Evolutionary conservation across 2,329 filamentous ascomycete genomes (phyloP).

Genomic region (Pestalotiopsis sp.): DNA sequence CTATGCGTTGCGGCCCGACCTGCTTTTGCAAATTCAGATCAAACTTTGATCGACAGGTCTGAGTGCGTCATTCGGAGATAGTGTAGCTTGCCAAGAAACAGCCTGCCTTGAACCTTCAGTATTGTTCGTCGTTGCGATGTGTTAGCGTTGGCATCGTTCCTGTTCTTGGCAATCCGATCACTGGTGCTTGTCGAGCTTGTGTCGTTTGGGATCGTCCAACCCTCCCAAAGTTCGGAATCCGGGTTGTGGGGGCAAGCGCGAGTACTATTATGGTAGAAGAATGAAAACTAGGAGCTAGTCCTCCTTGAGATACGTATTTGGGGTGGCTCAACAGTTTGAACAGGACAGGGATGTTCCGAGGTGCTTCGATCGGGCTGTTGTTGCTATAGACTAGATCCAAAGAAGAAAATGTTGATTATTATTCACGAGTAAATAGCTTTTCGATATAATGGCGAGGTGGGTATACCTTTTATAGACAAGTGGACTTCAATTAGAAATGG

Average conservation of each 20-base stretch:
- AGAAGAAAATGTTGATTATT: not conserved
- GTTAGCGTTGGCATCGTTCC: not conserved
- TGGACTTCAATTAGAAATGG: not conserved
- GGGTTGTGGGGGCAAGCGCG: not conserved
- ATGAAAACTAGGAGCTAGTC: not conserved
- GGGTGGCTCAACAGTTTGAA: not conserved
- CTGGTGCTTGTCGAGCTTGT: not conserved
- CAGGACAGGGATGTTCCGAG: not conserved
- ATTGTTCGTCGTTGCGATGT: not conserved
- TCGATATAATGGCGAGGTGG: not conserved
- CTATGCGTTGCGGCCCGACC: not conserved
- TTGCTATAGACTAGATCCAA: not conserved
- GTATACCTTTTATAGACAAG: not conserved
- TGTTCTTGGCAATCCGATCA: not conserved
- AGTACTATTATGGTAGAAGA: not conserved
- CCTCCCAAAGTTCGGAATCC: not conserved
- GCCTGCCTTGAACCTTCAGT: not conserved
- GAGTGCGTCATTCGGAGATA: not conserved
- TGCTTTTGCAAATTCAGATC: not conserved
- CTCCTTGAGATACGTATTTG: not conserved
- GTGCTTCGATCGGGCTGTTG: not conserved
- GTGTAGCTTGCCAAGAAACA: not conserved
- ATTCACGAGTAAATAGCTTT: not conserved
- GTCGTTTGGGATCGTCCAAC: not conserved
- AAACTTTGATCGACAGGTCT: not conserved